A percentile compares a stretch with the other conserved stretches of the same genome.
Evolutionary conservation across 140 eudicot genomes (phyloP).

Genomic region (Flaveria floridana): DNA sequence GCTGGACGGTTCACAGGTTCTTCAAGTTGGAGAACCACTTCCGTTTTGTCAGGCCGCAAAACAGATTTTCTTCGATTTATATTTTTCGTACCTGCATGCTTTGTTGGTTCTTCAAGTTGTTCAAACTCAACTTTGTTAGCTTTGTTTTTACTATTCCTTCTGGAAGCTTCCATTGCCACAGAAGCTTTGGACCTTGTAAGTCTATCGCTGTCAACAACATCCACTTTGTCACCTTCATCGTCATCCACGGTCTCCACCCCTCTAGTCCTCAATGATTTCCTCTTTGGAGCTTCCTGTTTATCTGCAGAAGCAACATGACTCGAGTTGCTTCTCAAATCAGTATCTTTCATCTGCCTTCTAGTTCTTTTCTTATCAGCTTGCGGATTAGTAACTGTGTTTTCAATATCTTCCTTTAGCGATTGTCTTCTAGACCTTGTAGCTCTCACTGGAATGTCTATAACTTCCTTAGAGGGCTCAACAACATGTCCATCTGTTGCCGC

Average conservation of each 20-base stretch:
- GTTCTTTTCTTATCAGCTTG: slow-evolving; percentile 41
- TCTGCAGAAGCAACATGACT: slow-evolving; percentile 31
- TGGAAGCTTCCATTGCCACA: slow-evolving; percentile 25
- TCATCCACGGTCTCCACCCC: slow-evolving; percentile 13
- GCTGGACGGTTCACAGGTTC: slow-evolving; percentile 24
- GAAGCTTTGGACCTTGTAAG: slow-evolving; percentile 29
- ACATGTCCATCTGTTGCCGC: slow-evolving; percentile 18
- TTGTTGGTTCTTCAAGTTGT: slow-evolving; percentile 28
- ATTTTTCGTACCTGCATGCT: slow-evolving; percentile 26
- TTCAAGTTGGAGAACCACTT: slow-evolving; percentile 23
- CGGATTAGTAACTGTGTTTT: slow-evolving; percentile 9
- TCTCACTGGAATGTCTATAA: slow-evolving; percentile 33
- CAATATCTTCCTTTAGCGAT: slow-evolving; percentile 18
- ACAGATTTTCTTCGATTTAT: slow-evolving; percentile 38
- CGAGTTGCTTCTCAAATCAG: slow-evolving; percentile 18
- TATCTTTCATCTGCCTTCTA: slow-evolving; percentile 31
- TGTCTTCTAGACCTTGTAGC: slow-evolving; percentile 41
- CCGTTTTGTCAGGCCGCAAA: slow-evolving; percentile 15
- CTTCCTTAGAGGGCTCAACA: slow-evolving; percentile 26
- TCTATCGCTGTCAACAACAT: slow-evolving; percentile 21
- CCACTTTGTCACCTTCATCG: slow-evolving; percentile 25
- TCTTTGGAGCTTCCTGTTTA: slow-evolving; percentile 9
- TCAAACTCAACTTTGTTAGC: slow-evolving; percentile 23
- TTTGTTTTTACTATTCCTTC: slow-evolving; percentile 20
- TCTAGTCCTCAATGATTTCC: slow-evolving; percentile 19